phyloP scores from a whole-genome alignment of 495 filamentous ascomycete genomes.

The Jackrogersella minutella region DNA sequence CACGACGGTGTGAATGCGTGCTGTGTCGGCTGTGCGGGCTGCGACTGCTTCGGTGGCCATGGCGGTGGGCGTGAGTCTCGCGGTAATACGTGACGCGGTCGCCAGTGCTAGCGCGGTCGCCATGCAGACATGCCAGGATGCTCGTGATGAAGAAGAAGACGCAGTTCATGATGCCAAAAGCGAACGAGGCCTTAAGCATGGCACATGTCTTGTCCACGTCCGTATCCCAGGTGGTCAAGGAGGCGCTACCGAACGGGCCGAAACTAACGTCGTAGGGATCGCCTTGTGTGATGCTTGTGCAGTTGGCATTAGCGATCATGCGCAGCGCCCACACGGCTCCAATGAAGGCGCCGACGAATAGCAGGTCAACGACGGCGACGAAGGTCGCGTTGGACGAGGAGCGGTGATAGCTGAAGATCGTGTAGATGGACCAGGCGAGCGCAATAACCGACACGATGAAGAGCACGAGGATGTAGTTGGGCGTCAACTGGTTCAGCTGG shows the following conservation, averaged over 20 bases:
- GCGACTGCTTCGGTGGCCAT: constrained; percentile 54
- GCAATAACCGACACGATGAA: constrained; percentile 89
- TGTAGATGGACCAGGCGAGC: constrained; percentile 80
- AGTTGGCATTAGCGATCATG: constrained; percentile 71
- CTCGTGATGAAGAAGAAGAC: constrained; percentile 82
- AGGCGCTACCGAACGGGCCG: constrained; percentile 64
- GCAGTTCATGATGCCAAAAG: constrained; percentile 86
- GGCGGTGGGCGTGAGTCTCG: constrained; percentile 54
- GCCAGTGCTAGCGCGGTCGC: constrained; percentile 51
- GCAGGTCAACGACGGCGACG: constrained; percentile 79
- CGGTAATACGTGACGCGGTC: constrained; percentile 51
- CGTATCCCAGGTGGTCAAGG: constrained; percentile 54
- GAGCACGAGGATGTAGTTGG: constrained; percentile 81
- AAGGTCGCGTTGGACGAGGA: constrained; percentile 75
- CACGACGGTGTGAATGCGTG: constrained; percentile 47
- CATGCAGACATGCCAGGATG: constrained; percentile 67
- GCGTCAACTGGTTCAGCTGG: constrained; percentile 74
- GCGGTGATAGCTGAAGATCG: constrained; percentile 80
- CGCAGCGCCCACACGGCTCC: constrained; percentile 79
- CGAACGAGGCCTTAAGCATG: constrained; percentile 89
- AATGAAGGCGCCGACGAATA: constrained; percentile 84
- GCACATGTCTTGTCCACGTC: constrained; percentile 76
- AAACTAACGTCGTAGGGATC: constrained; percentile 62
- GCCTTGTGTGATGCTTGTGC: constrained; percentile 60
- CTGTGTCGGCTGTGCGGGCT: constrained; percentile 48